Evolutionary conservation across 1,139 yeast species (phyloP), one percentile per base, ranked within the genome.

Genomic region (Pichia sp.): DNA sequence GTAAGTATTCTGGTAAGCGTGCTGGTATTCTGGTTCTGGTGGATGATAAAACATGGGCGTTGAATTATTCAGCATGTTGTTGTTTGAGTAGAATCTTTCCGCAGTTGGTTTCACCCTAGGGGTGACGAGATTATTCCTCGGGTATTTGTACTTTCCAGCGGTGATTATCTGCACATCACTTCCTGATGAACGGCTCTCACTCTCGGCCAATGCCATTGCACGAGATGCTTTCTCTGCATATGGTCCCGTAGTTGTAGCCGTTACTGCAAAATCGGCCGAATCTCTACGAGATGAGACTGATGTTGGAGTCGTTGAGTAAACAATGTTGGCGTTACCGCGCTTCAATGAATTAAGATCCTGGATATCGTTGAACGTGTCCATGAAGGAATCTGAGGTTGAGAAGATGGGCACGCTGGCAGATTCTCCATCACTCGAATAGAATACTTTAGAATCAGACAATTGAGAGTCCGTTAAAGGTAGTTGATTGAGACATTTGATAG

Each of bases 401-500:
- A 72, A 4, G 76, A n/a, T 74, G 71, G 32, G 23, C 4, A 28
- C 12, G 19, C 14, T 20, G 14, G 20, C 16, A 15, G 29, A 27
- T 29, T 32, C 10, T 16, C 33, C 27, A 59, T 88, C 96, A 59
- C 83, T 83, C 41, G 96, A 96, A 55, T 84, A 87, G 51, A 74
- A 81, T 29, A 85, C 77, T 51, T 81, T 82, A 45, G 81, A 74
- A 38, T 66, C 66, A 21, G 69, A 63, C 63, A 84, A 79, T 39
- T 69, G 71, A 14, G 71, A 63, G 50, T 63, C 68, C 30, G 43
- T 33, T 49, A 66, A 66, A 54, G 65, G 77, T 52, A 63, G 71
- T 66, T 67, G 71, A 51, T 81, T 84, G 32, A 83, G 81, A 17
- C 88, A 85, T 48, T 81, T 83, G 42, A 84, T 74, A 5, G 96